Base-by-base conservation (phyloP, 768 basidiomycete species). In the Boletus reticulatus region DNA sequence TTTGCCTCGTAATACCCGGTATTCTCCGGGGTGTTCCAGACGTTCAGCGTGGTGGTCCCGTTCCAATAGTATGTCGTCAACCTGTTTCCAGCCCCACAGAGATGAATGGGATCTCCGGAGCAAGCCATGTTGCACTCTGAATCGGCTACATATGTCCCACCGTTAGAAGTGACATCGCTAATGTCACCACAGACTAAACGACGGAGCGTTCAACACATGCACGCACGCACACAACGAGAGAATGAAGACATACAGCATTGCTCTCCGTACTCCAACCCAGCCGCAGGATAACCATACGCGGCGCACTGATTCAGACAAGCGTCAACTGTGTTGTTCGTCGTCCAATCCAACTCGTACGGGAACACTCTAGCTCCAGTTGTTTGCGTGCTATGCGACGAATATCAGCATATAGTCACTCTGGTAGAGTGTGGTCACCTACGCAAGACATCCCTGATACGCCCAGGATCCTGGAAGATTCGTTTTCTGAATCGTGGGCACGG, bases 1-100 rank as follows among this genome's bases (percentile, higher is more conserved):
- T 80, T 54, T 60, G 83, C 88, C 78, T 92, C 83, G 59, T 92
- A 92, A 48, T 72, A 73, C 4, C 90, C 90, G 36, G 72, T 89
- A 58, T 84, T 83, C 6, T 59, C 67, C 0, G 89, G 89, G 0
- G 74, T 84, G 48, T 85, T 71, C 90, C 89, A 92, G 22, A 77
- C 73, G 50, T 84, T 76, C 59, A 88, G 61, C 5, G 62, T 56
- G 0, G 27, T 29, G 27, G 71, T 69, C 3, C 78, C 82, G 38
- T 76, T 77, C 78, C 80, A 81, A 50, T 75, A 76, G 59, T 84
- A 88, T 27, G 80, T 79, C 34, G 74, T 75, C 19, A 90, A 67
- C 24, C 81, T 77, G 27, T 75, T 70, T 0, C 76, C 78, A 32
- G 79, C 82, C 43, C 89, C 89, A 64, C 89, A 91, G 0, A 87